Evolutionary conservation across 768 basidiomycete species (phyloP).

Genomic region (Pleurotus giganteus): DNA sequence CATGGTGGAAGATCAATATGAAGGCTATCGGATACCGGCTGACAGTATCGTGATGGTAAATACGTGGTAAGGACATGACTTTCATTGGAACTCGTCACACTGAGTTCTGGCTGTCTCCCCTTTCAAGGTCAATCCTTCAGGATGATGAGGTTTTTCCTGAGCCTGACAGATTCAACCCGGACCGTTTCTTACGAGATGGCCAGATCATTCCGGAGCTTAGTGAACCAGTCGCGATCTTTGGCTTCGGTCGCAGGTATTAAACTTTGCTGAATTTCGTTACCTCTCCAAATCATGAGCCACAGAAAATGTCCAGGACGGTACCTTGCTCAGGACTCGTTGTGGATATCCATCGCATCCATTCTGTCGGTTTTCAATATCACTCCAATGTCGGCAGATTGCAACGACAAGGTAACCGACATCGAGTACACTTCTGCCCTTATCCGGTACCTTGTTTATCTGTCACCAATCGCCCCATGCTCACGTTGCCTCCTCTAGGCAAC

Average conservation of each 20-base stretch:
- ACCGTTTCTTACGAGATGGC: conserved; percentile 14
- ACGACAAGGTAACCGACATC: background rate
- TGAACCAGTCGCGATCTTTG: background rate
- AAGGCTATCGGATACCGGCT: background rate
- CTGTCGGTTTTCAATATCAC: conserved; percentile 1
- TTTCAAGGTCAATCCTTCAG: conserved; percentile 15
- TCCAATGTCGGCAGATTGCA: background rate
- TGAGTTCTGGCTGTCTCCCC: background rate
- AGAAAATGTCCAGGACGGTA: background rate
- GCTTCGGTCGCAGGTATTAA: background rate
- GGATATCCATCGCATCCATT: background rate
- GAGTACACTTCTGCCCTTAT: background rate
- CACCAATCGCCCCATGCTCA: background rate
- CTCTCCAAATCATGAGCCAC: background rate
- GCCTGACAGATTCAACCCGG: conserved; percentile 14
- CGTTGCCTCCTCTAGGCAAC: background rate
- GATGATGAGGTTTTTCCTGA: conserved; percentile 16
- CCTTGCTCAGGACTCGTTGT: background rate
- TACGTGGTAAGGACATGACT: background rate
- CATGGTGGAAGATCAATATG: background rate
- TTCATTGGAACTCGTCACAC: background rate
- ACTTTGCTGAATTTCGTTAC: background rate
- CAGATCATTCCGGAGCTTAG: conserved; percentile 5
- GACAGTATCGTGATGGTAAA: background rate
- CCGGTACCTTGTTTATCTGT: background rate